These are phyloP conservation scores for Adiantum capillusveneris DNA, from an alignment of 75 land plant species.

Conservation along the genomic window DNA sequence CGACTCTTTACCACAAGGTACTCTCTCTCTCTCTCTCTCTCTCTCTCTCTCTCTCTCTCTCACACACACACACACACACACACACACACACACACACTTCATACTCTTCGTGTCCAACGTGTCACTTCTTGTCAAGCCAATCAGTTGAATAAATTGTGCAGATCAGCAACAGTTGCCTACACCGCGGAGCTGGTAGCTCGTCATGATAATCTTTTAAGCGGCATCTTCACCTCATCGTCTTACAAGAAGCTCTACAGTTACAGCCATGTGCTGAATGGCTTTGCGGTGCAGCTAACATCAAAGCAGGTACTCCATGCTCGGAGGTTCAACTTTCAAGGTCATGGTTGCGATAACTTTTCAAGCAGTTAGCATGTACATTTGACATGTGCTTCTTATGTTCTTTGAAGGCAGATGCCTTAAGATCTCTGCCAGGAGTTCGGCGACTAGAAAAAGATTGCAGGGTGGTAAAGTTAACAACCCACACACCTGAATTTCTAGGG, in stretches of 20 bases:
- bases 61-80: no score
- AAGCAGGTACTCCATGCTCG: slow-evolving; percentile 1
- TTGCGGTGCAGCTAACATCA: slow-evolving; percentile 6
- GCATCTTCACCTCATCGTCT: slow-evolving; percentile 37
- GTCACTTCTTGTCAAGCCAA: background rate
- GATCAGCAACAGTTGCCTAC: background rate
- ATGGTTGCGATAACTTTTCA: no score
- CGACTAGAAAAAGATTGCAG: slow-evolving; percentile 60
- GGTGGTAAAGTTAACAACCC: slow-evolving; percentile 68
- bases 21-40: background rate
- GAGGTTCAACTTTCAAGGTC: no score
- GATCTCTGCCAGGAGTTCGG: slow-evolving; percentile 44
- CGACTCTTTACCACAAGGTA: background rate
- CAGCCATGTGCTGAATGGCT: slow-evolving; percentile 15
- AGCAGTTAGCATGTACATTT: no score
- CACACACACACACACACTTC: no score
- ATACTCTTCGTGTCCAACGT: no score
- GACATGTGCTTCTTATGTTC: no score
- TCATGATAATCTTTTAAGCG: slow-evolving; percentile 54
- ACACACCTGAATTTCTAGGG: slow-evolving; percentile 78
- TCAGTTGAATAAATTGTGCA: no score
- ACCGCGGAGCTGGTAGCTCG: slow-evolving; percentile 35
- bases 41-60: no score
- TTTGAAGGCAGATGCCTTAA: slow-evolving; percentile 56
- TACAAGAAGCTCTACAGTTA: slow-evolving; percentile 32